These are phyloP conservation scores for Lyophyllum decastes DNA, from an alignment of 768 basidiomycete species.

Conservation along the genomic window DNA sequence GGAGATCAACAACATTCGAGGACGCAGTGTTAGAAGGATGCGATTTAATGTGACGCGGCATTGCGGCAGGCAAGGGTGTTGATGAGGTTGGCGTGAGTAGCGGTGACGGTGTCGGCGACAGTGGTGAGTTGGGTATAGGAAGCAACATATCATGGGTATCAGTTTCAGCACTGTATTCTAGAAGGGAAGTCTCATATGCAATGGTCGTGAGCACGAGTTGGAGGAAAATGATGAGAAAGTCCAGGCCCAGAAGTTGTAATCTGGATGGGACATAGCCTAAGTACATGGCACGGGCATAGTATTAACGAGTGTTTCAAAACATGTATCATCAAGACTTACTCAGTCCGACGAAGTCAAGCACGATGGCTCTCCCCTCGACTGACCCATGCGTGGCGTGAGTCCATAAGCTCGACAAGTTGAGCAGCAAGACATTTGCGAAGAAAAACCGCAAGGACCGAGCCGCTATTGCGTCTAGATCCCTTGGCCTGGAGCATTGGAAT, in stretches of 20 bases:
- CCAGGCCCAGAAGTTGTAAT: conserved; percentile 64
- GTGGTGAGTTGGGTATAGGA: conserved; percentile 28
- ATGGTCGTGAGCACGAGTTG: conserved; percentile 68
- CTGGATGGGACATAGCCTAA: conserved; percentile 64
- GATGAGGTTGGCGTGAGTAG: conserved; percentile 24
- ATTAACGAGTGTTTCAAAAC: not conserved
- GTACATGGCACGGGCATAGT: not conserved
- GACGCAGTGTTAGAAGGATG: conserved; percentile 27
- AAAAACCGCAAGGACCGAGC: conserved; percentile 68
- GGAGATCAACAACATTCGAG: conserved; percentile 66
- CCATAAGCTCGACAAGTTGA: conserved; percentile 65
- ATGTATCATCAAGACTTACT: conserved; percentile 43
- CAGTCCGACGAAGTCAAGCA: conserved; percentile 81
- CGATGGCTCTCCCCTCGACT: conserved; percentile 57
- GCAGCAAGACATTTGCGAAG: conserved; percentile 55
- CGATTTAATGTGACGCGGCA: conserved; percentile 24
- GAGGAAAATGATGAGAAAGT: conserved; percentile 66
- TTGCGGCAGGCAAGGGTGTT: conserved; percentile 20
- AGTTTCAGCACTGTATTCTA: conserved; percentile 37
- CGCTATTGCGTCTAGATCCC: conserved; percentile 57
- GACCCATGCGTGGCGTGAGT: conserved; percentile 55
- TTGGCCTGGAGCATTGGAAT: conserved; percentile 64
- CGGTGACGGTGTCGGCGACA: conserved; percentile 20
- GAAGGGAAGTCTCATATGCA: conserved; percentile 61
- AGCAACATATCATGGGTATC: conserved; percentile 41